phyloP scores from a whole-genome alignment of 495 filamentous ascomycete species.

The Xylaria grammica region DNA sequence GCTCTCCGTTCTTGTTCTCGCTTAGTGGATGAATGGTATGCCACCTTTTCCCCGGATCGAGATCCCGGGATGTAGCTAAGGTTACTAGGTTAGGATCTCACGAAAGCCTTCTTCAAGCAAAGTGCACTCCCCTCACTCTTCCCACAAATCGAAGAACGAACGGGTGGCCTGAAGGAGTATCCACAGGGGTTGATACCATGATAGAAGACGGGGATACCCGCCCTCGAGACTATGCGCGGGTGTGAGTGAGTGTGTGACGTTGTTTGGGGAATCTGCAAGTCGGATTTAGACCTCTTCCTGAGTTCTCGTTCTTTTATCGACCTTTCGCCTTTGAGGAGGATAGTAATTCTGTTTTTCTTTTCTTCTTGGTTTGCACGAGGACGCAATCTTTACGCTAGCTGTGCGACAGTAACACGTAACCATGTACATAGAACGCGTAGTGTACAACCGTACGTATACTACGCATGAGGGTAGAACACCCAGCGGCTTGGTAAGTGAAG shows the following conservation, averaged over 20 bases:
- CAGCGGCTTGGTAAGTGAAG: constrained; percentile 11
- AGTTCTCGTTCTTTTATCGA: constrained; percentile 1
- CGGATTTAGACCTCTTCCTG: constrained; percentile 8
- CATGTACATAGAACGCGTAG: background rate
- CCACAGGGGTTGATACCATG: background rate
- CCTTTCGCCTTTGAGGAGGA: constrained; percentile 10
- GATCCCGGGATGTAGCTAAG: background rate
- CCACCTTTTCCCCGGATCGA: background rate
- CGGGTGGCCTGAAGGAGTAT: background rate
- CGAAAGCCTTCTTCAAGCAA: background rate
- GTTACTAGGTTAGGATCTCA: too few relatives aligned
- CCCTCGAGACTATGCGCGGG: background rate
- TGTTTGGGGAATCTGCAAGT: background rate
- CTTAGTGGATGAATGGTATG: background rate
- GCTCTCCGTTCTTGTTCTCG: background rate
- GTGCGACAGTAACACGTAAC: background rate
- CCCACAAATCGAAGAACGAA: background rate
- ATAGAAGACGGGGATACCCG: background rate
- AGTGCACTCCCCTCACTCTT: background rate
- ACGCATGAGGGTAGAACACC: constrained; percentile 15
- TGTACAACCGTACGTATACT: background rate
- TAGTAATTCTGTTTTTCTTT: background rate
- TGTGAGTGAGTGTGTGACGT: background rate
- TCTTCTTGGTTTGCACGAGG: too few relatives aligned
- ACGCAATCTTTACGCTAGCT: background rate